phyloP scores from a whole-genome alignment of 495 filamentous ascomycete genomes.

The Rostrohypoxylon terebratum region DNA sequence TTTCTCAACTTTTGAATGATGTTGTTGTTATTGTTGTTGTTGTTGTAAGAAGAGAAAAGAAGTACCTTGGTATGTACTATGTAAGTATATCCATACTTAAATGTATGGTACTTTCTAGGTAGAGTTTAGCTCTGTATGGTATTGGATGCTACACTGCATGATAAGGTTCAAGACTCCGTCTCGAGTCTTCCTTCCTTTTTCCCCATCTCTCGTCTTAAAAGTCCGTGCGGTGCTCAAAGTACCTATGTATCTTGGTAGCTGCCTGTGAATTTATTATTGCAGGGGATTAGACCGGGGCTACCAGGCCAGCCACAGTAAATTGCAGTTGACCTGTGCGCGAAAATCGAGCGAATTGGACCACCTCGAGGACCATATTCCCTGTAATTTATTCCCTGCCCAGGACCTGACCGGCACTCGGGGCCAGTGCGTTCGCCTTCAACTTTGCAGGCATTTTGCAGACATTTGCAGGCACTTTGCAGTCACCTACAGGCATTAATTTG shows the following conservation, averaged over 20 bases:
- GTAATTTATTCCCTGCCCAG: conserved; percentile 33
- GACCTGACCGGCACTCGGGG: conserved; percentile 34
- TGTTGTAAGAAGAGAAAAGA: not conserved
- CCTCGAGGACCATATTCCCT: conserved; percentile 12
- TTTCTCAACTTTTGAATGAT: not conserved
- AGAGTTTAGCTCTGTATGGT: not conserved
- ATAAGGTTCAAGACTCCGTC: conserved; percentile 6
- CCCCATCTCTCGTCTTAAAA: not conserved
- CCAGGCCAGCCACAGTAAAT: conserved; percentile 39
- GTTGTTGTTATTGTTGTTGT: not conserved
- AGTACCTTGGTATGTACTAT: not conserved
- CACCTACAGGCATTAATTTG: conserved; percentile 15
- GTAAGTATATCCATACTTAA: no score
- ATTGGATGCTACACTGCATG: conserved; percentile 6
- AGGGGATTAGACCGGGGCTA: conserved; percentile 26
- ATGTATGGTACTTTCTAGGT: not conserved
- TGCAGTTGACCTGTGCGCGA: conserved; percentile 42
- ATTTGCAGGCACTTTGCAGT: conserved; percentile 10
- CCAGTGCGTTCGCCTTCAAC: conserved; percentile 38
- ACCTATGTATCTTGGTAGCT: conserved; percentile 2
- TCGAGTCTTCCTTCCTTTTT: conserved; percentile 5
- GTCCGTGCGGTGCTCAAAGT: conserved; percentile 2
- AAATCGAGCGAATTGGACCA: conserved; percentile 38
- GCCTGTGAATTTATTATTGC: conserved; percentile 36
- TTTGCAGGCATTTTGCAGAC: conserved; percentile 8